phyloP scores from a whole-genome alignment of 768 basidiomycete genomes.

The Lentinula detonsa region DNA sequence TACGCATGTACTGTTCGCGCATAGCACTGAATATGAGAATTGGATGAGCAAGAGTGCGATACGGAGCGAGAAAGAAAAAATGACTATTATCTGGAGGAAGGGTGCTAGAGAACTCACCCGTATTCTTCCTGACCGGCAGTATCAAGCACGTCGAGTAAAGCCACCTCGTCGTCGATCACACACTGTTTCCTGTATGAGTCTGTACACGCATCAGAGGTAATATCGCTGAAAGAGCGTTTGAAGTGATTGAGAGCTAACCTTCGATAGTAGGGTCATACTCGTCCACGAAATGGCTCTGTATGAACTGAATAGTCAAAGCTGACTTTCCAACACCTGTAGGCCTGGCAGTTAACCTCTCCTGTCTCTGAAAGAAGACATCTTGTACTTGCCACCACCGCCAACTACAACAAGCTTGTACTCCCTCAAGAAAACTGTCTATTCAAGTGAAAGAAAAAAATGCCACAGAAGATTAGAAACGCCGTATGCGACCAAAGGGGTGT shows the following conservation, averaged over 20 bases:
- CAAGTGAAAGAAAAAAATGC: not conserved
- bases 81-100: not conserved
- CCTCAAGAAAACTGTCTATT: conserved; percentile 80
- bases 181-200: conserved; percentile 98
- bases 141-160: conserved; percentile 92
- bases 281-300: conserved; percentile 91
- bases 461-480: conserved; percentile 5
- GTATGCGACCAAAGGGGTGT: not conserved
- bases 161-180: conserved; percentile 98
- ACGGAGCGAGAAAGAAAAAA: not conserved
- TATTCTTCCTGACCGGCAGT: conserved; percentile 99
- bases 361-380: not conserved
- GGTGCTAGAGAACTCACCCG: conserved; percentile 50
- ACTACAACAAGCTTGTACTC: conserved; percentile 99
- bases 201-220: conserved; percentile 18
- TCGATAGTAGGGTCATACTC: conserved; percentile 96
- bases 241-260: conserved; percentile 34
- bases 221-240: not conserved
- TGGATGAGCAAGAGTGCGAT: too few relatives aligned
- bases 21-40: conserved; percentile 60
- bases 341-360: not conserved
- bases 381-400: conserved; percentile 82
- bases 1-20: conserved; percentile 99
- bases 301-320: conserved; percentile 96
- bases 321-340: conserved; percentile 55